These are phyloP conservation scores for Phyllosticta citrichinensis DNA, from an alignment of 2,329 filamentous ascomycete genomes.

Conservation along the genomic window DNA sequence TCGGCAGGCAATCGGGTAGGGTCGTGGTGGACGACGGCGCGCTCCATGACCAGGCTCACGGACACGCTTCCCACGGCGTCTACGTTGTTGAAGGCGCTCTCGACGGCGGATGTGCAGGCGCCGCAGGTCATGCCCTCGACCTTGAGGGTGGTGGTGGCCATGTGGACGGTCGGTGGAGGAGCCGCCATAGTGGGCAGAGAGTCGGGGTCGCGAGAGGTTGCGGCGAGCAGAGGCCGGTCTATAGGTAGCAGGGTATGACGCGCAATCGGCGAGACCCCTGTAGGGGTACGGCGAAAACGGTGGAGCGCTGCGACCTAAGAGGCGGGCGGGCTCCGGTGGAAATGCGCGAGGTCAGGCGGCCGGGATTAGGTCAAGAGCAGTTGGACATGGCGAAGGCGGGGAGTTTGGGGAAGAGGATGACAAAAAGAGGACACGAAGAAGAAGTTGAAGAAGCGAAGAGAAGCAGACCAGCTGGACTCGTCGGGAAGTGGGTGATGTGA, in stretches of 20 bases:
- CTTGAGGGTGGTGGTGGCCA: constrained; percentile 84
- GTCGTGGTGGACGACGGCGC: constrained; percentile 90
- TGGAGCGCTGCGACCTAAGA: not conserved
- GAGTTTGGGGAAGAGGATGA: not conserved
- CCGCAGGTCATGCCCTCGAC: constrained; percentile 85
- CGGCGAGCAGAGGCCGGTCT: constrained; percentile 17
- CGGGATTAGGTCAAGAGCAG: not conserved
- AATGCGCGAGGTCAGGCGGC: not conserved
- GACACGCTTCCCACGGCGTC: constrained; percentile 77
- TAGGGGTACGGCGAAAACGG: not conserved
- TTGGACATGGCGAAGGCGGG: not conserved
- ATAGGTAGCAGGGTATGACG: constrained; percentile 13
- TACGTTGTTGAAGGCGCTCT: constrained; percentile 76
- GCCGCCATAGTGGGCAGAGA: not conserved
- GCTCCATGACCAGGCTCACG: constrained; percentile 88
- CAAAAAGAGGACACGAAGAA: not conserved
- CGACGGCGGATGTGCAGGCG: constrained; percentile 90
- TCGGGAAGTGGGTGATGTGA: not conserved
- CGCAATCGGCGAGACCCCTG: not conserved
- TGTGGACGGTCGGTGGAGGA: constrained; percentile 33
- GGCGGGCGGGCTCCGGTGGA: not conserved
- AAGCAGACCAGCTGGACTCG: not conserved
- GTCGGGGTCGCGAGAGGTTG: constrained; percentile 12
- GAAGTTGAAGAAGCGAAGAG: not conserved
- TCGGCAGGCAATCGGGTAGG: constrained; percentile 63